Percentiles rank a stretch among this genome's conserved stretches.
These are phyloP conservation scores for Catunica adiposa DNA, from an alignment of 2,329 filamentous ascomycete genomes.

Conservation along the genomic window DNA sequence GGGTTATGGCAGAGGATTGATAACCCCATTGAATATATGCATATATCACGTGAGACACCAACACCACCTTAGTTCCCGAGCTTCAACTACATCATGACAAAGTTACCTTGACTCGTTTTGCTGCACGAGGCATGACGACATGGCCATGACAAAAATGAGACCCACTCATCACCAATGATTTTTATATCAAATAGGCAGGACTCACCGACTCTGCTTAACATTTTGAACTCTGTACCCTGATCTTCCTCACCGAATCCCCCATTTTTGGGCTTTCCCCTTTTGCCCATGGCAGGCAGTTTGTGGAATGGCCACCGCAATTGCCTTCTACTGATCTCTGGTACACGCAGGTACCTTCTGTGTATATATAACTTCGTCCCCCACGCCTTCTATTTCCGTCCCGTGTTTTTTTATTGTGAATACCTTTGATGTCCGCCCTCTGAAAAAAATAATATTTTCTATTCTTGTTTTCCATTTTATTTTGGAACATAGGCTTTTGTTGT, in stretches of 20 bases:
- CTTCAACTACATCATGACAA: background rate
- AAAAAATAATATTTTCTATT: background rate
- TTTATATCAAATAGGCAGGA: background rate
- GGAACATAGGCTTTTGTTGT: background rate
- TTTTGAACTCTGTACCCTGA: background rate
- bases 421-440: background rate
- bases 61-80: too few species aligned
- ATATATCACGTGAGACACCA: too few species aligned
- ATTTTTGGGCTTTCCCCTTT: background rate
- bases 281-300: background rate
- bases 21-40: too few species aligned
- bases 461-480: background rate
- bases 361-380: background rate
- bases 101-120: background rate
- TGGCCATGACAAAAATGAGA: background rate
- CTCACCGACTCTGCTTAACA: background rate
- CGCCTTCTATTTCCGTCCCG: background rate
- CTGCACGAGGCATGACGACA: background rate
- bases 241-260: background rate
- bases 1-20: background rate
- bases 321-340: background rate
- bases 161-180: background rate
- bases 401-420: background rate
- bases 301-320: background rate
- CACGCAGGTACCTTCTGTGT: background rate